A percentile compares a stretch with the other conserved stretches of the same genome.
Evolutionary conservation across 129 eudicot genomes (phyloP).

Genomic region (Helianthus annuus): HanXRQr2.0-SUNRISE NC_035433.2:10091601-10092100

Average conservation of each 20-base stretch:
- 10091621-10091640: slow-evolving; percentile 31
- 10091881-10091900: slow-evolving; percentile 37
- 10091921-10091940: slow-evolving; percentile 36
- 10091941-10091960: slow-evolving; percentile 24
- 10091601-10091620: slow-evolving; percentile 42
- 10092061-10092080: too few relatives aligned
- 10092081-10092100: too few relatives aligned
- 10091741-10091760: background rate
- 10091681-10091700: slow-evolving; percentile 38
- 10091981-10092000: too few relatives aligned
- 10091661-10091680: slow-evolving; percentile 63
- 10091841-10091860: slow-evolving; percentile 17
- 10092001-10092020: too few relatives aligned
- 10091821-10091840: slow-evolving; percentile 39
- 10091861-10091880: slow-evolving; percentile 29
- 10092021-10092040: too few relatives aligned
- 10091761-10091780: background rate
- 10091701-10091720: slow-evolving; percentile 24
- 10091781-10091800: slow-evolving; percentile 23
- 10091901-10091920: slow-evolving; percentile 40
- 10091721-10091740: slow-evolving; percentile 13
- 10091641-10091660: slow-evolving; percentile 70
- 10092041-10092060: too few relatives aligned
- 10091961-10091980: background rate
- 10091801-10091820: slow-evolving; percentile 19